Conservation (phyloP, 208 protist genomes). For the Leptomonas seymouri region DNA sequence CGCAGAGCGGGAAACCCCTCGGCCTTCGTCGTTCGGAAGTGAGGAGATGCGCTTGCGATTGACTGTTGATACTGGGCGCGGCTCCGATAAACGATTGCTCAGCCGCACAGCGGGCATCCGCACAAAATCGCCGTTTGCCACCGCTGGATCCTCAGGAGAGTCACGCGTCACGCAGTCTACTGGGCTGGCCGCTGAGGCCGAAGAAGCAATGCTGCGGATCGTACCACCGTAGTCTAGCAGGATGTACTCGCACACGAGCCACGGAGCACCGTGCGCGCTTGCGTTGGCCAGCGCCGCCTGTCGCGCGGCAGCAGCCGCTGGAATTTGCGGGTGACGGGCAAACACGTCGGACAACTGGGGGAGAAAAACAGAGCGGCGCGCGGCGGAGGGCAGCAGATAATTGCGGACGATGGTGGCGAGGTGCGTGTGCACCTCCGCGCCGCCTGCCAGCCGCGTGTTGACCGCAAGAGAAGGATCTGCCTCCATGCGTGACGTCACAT, state of each 20-base stretch:
- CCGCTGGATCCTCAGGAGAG: no score
- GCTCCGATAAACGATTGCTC: constrained; percentile 16
- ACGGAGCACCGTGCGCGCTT: constrained; percentile 44
- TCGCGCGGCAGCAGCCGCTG: constrained; percentile 37
- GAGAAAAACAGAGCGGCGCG: constrained; percentile 24
- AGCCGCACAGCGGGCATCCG: constrained; percentile 34
- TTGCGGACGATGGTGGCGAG: constrained; percentile 44
- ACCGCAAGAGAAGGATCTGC: neutral
- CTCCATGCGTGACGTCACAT: constrained; percentile 4
- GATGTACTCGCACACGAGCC: constrained; percentile 50
- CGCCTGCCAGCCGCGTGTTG: constrained; percentile 7
- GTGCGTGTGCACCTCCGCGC: constrained; percentile 17
- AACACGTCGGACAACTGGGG: constrained; percentile 35
- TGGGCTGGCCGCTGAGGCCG: neutral
- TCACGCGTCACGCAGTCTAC: no score
- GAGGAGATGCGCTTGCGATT: constrained; percentile 8
- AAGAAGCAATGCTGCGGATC: constrained; percentile 36
- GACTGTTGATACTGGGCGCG: constrained; percentile 17
- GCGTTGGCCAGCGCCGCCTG: constrained; percentile 33
- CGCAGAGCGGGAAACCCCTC: neutral
- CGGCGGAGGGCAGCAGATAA: constrained; percentile 18
- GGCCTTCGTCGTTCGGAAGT: neutral
- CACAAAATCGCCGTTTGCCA: constrained; percentile 11
- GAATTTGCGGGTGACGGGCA: constrained; percentile 26
- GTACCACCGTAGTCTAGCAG: constrained; percentile 64